Percentiles rank a stretch among this genome's conserved stretches.
phyloP scores from a whole-genome alignment of 2,329 filamentous ascomycete species.

The Passalora sequoiae region DNA sequence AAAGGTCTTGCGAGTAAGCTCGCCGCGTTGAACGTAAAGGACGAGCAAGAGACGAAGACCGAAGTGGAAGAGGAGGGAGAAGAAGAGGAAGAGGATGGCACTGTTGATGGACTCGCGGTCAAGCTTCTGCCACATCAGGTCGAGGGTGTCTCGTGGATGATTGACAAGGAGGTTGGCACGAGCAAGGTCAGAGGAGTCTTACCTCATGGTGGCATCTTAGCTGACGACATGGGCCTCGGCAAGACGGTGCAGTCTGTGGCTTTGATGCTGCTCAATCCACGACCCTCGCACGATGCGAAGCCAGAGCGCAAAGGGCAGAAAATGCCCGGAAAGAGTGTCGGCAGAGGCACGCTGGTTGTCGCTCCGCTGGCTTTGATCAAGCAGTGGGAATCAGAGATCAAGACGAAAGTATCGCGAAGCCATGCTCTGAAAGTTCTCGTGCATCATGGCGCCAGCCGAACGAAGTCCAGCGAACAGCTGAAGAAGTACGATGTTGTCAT shows the following conservation, averaged over 20 bases:
- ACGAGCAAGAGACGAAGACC: constrained; percentile 45
- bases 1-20: constrained; percentile 43
- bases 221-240: constrained; percentile 94
- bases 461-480: constrained; percentile 71
- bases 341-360: constrained; percentile 82
- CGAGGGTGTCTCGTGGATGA: constrained; percentile 93
- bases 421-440: constrained; percentile 76
- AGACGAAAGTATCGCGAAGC: constrained; percentile 66
- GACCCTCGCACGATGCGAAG: constrained; percentile 44
- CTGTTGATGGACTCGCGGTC: constrained; percentile 75
- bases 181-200: constrained; percentile 73
- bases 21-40: constrained; percentile 43
- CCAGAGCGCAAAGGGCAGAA: constrained; percentile 59
- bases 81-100: constrained; percentile 54
- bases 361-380: constrained; percentile 90
- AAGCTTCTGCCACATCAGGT: constrained; percentile 90
- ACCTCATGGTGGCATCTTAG: constrained; percentile 88
- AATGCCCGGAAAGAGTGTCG: constrained; percentile 57
- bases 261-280: constrained; percentile 76
- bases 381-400: constrained; percentile 94
- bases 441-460: constrained; percentile 82
- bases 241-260: constrained; percentile 95
- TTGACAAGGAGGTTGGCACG: constrained; percentile 79
- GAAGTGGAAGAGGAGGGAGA: constrained; percentile 38
- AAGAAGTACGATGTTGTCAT: constrained; percentile 90